Evolutionary conservation across 169 alveolate species (phyloP).

Genomic region (Plasmodium gonderi): DNA sequence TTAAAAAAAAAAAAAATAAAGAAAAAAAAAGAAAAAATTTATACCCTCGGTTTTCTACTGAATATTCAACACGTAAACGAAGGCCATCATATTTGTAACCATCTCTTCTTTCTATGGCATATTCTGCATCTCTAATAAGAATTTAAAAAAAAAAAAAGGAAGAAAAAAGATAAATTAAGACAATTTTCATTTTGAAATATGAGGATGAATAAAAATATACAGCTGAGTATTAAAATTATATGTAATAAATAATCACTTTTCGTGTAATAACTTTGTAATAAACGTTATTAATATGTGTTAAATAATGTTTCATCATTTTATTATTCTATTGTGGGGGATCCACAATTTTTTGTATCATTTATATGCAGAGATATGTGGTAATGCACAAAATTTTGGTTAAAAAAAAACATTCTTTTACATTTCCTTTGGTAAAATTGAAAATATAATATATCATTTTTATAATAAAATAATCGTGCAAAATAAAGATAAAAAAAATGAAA

Average conservation of each 20-base stretch:
- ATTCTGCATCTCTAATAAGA: constrained; percentile 81
- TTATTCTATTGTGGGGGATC: constrained; percentile 16
- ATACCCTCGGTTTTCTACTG: constrained; percentile 78
- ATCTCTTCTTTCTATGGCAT: constrained; percentile 83
- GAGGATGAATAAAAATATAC: neutral
- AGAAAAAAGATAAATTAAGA: neutral
- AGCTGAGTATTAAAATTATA: constrained; percentile 14
- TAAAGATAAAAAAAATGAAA: neutral
- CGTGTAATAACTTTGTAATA: neutral
- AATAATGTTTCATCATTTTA: constrained; percentile 16
- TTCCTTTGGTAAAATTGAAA: constrained; percentile 17
- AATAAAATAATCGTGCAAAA: neutral
- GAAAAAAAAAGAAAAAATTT: neutral
- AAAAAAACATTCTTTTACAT: neutral
- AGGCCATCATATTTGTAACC: constrained; percentile 78
- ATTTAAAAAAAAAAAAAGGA: neutral
- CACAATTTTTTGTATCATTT: neutral
- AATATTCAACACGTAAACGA: constrained; percentile 85
- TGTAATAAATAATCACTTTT: neutral
- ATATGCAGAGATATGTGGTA: neutral
- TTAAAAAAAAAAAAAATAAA: no score
- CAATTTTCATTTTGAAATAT: constrained; percentile 30
- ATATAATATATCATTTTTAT: neutral
- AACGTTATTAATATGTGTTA: neutral
- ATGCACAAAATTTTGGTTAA: neutral